Percentiles rank a stretch among this genome's conserved stretches.
These are phyloP conservation scores for Gonapodya sp. DNA, from an alignment of 192 early-diverging fungal genomes.

Conservation along the genomic window DNA sequence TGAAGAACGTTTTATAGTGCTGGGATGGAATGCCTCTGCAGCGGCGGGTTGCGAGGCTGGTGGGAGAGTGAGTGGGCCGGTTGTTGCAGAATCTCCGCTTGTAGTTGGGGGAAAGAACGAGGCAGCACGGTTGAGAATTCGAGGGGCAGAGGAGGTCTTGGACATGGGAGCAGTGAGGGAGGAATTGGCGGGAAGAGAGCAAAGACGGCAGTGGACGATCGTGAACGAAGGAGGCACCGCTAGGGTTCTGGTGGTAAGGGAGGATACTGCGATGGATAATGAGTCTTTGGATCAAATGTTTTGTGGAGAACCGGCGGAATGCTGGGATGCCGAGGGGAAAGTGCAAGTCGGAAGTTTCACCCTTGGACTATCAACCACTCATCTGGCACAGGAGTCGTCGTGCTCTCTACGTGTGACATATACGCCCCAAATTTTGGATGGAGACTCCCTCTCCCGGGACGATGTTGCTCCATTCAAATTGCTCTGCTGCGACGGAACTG, in stretches of 20 bases:
- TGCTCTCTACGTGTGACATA: neutral
- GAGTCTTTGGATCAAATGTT: neutral
- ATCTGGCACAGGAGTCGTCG: neutral
- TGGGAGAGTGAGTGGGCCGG: too few species aligned
- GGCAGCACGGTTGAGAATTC: neutral
- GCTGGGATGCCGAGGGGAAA: too few species aligned
- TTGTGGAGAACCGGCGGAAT: neutral
- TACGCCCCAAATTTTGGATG: neutral
- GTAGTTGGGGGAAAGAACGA: neutral
- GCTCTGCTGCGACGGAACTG: neutral
- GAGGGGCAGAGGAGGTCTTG: neutral
- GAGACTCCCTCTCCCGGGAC: neutral
- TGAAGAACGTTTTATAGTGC: neutral
- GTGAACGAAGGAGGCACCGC: neutral
- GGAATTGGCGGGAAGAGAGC: neutral
- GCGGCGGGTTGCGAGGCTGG: too few species aligned
- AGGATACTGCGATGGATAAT: neutral
- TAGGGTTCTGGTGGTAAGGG: neutral
- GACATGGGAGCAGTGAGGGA: neutral
- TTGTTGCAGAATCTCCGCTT: neutral
- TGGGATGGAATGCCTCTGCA: neutral
- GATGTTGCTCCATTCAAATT: neutral
- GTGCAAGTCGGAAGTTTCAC: neutral
- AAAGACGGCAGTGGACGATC: neutral
- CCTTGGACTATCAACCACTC: neutral